Base-by-base conservation (phyloP, 345 rosid species). In the Turritis glabra region DNA sequence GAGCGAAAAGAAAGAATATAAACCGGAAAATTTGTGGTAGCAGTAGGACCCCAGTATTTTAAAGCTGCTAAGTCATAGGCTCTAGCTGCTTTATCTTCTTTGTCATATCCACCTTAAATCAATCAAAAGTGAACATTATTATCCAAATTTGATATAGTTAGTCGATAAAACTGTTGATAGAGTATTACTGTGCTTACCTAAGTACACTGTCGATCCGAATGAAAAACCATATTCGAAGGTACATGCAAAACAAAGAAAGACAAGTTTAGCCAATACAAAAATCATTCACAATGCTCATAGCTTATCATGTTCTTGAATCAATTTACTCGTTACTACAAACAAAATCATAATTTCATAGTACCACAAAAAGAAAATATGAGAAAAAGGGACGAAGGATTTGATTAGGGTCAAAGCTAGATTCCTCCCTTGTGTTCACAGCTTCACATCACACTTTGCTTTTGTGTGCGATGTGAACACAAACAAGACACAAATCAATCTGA, bases 31-130 rank as follows among this genome's bases (percentile, higher is more conserved):
- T 94, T 94, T 67, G 90, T 92, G 29, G 97, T 91, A 19, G 97
- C 97, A 26, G 92, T 74, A 48, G 89, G 84, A 55, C 96, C 96
- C 98, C 98, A 94, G 69, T 94, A 93, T 61, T 93, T 93, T 12
- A 91, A 63, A 77, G 98, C 97, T 29, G 98, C 98, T 67, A 93
- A 83, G 80, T 94, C 97, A 75, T 94, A 94, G 30, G 98, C 92
- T 76, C 93, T 84, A 25, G 98, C 97, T 33, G 98, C 98, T 84
- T 84, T 94, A 44, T 92, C 98, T 84, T 94, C 97, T 75, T 88
- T 94, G 69, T 94, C 98, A 85, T 94, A 94, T 69, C 98, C 98
- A 77, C 98, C 98, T 93, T 66, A 47, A 44, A 8, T 9, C 41
- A 64, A 10, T 41, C 4, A 21, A 30, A 29, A 29, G 21, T 29